Base-by-base conservation (phyloP, 345 rosid species). In the Lepidium aucheri region DNA sequence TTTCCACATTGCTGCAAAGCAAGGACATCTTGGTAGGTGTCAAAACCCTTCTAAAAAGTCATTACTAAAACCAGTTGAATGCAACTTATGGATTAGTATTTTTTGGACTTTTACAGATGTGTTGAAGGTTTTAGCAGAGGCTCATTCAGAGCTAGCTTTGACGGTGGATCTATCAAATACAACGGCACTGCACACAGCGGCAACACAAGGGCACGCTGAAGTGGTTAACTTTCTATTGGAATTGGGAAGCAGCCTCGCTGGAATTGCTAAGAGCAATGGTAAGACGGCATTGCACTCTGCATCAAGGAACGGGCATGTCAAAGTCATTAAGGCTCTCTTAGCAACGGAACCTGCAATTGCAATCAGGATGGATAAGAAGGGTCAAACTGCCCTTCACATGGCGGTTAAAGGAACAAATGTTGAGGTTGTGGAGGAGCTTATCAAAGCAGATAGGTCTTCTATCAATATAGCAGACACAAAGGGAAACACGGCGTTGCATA, bases 1-100 rank as follows among this genome's bases (percentile, higher is more conserved):
- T 16, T 83, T 94, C 60, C 97, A 90, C 75, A 85, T 90, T 72
- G 97, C 97, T 70, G 96, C 97, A 9, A 94, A 94, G 81, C 96
- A 88, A 83, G 97, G 97, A 18, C 86, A 88, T 81, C 60, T 84
- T 39, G 92, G 99, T 90, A 79, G 35, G 72, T 68, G 4, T 24
- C 0, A 35, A 26, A 35, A 42, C 6, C 28, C 46, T 26, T 41
- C 17, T 0, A 3, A 41, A 41, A 33, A 43, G 0, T 35, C 16
- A 1, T 13, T 15, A 55, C 4, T 26, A 22, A 35, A 42, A 44
- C 16, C 14, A 18, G 6, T 60, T 3, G 5, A 26, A 22, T 18
- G 7, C 13, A 0, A 33, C 39, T 44, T 12, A 18, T 7, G 7
- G 40, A n/a, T 40, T 47, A 15, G 0, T 10, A 1, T 30, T 63